Percentiles rank a stretch among this genome's conserved stretches.
phyloP scores from a whole-genome alignment of 2,329 filamentous ascomycete species.

The Biscogniauxia sp. region DNA sequence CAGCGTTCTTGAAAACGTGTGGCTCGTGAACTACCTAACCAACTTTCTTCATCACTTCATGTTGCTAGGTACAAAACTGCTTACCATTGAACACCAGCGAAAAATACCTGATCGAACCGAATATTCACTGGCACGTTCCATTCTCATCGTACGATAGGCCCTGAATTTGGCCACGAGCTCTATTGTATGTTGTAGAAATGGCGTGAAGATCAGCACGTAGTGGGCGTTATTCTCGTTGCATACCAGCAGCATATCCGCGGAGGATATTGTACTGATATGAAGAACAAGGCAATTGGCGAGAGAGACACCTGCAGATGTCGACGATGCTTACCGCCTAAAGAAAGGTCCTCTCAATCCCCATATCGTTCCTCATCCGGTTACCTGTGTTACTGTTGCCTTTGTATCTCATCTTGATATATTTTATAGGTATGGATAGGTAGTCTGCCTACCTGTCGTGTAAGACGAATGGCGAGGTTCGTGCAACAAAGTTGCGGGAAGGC shows the following conservation, averaged over 20 bases:
- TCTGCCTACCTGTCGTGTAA: background rate
- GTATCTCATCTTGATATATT: background rate
- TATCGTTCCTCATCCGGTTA: background rate
- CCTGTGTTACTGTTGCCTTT: background rate
- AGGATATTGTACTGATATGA: background rate
- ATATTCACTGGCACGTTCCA: background rate
- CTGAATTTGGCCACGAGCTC: background rate
- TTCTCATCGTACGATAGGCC: background rate
- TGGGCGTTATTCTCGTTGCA: background rate
- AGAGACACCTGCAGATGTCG: background rate
- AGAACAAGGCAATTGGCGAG: background rate
- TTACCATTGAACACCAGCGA: background rate
- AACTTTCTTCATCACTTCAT: background rate
- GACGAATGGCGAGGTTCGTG: background rate
- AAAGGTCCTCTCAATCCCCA: background rate
- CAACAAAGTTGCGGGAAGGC: background rate
- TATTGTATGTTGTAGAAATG: background rate
- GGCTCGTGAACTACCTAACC: background rate
- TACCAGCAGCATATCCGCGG: background rate
- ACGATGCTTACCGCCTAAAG: background rate
- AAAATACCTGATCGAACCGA: background rate
- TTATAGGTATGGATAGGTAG: background rate
- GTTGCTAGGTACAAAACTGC: background rate
- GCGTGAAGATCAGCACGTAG: background rate
- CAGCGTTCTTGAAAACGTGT: background rate